A percentile compares a stretch with the other conserved stretches of the same genome.
phyloP scores from a whole-genome alignment of 148 eudicot species.

The Arctostaphylos glauca region DNA sequence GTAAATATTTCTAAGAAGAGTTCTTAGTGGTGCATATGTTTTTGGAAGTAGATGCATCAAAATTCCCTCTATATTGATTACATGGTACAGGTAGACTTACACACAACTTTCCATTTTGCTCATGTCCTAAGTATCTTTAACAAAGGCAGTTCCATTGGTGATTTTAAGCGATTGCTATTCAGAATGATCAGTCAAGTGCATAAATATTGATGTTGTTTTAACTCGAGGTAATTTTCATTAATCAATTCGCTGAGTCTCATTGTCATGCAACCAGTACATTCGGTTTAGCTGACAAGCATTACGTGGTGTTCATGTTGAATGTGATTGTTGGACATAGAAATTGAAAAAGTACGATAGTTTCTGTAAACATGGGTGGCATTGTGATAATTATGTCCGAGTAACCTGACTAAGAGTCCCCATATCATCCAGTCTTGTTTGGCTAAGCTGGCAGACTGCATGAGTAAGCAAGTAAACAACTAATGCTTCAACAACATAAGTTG shows the following conservation, averaged over 20 bases:
- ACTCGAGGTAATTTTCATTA: neutral
- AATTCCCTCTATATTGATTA: neutral
- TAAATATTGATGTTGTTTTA: too few relatives aligned
- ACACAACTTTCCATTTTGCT: neutral
- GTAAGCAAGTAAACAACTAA: too few relatives aligned
- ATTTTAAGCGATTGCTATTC: neutral
- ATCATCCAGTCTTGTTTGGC: slow-evolving; percentile 5
- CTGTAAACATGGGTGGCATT: neutral
- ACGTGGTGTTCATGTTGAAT: too few relatives aligned
- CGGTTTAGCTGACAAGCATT: neutral
- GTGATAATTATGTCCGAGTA: neutral
- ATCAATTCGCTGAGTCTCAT: neutral
- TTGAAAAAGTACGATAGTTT: neutral
- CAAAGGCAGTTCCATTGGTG: neutral
- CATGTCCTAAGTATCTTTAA: neutral
- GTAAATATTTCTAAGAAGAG: neutral
- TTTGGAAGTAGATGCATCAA: neutral
- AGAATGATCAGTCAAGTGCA: neutral
- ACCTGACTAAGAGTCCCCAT: neutral
- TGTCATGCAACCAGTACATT: neutral
- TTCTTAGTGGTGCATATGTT: too few relatives aligned
- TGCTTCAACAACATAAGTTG: too few relatives aligned
- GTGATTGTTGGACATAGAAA: neutral
- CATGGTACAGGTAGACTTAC: neutral
- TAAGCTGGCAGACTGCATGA: neutral